phyloP scores from a whole-genome alignment of 2,329 filamentous ascomycete species.

The Gaeumannomyces sp. region DNA sequence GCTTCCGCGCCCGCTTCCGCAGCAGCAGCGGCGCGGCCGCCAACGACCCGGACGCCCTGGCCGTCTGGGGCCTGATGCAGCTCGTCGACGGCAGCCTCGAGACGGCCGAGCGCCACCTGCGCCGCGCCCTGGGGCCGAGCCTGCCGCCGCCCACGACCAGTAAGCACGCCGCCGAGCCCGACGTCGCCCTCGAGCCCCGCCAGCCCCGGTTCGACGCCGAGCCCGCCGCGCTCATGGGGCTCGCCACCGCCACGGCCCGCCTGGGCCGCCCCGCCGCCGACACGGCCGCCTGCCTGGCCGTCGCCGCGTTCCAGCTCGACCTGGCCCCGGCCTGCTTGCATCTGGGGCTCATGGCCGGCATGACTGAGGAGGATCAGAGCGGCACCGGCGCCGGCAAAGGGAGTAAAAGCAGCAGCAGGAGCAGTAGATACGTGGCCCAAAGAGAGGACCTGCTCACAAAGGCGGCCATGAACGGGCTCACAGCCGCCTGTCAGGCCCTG shows the following conservation, averaged over 20 bases:
- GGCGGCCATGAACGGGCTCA: background rate
- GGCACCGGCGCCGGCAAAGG: background rate
- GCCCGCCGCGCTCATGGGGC: background rate
- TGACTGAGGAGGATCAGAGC: background rate
- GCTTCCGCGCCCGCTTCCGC: background rate
- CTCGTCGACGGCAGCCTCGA: background rate
- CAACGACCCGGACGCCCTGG: constrained; percentile 1
- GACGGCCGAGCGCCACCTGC: background rate
- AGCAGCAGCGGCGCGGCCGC: background rate
- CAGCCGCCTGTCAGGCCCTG: background rate
- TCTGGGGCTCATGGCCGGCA: background rate
- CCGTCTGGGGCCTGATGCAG: constrained; percentile 1
- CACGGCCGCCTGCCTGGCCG: background rate
- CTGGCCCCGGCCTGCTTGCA: background rate
- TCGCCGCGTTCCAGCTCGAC: constrained; percentile 1
- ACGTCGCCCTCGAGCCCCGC: background rate
- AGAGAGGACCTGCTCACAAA: background rate
- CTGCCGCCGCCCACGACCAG: background rate
- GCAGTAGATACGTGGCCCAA: background rate
- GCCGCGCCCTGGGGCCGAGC: background rate
- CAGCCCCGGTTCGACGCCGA: constrained; percentile 1
- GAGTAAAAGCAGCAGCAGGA: background rate
- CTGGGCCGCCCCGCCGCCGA: background rate
- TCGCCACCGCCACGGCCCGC: background rate
- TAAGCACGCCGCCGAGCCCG: background rate